These are phyloP conservation scores for Bertia moriformis DNA, from an alignment of 2,329 filamentous ascomycete species.

Conservation along the genomic window DNA sequence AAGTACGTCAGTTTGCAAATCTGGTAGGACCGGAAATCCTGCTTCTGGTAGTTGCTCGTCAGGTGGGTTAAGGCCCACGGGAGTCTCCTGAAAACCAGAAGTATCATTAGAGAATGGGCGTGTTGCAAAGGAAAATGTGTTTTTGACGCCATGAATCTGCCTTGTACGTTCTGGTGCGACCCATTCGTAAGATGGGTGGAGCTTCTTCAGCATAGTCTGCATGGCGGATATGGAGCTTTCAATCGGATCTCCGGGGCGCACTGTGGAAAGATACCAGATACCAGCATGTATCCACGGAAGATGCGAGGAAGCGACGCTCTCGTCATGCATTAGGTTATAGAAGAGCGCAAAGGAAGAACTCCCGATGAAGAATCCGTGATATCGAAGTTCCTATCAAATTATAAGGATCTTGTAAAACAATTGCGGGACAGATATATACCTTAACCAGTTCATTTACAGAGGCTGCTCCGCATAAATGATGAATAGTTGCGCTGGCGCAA, in stretches of 20 bases:
- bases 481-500: slow-evolving; percentile 15
- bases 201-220: neutral
- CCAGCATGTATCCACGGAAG: neutral
- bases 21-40: neutral
- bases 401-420: neutral
- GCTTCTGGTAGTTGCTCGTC: neutral
- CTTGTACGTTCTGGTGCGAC: too few relatives aligned
- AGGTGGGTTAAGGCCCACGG: neutral
- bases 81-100: neutral
- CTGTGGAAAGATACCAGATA: neutral
- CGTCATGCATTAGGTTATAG: neutral
- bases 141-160: too few relatives aligned
- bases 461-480: slow-evolving; percentile 14
- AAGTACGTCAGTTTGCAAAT: neutral
- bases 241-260: neutral
- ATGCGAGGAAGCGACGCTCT: neutral
- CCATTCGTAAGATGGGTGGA: slow-evolving; percentile 1
- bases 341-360: neutral
- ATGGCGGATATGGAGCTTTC: neutral
- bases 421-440: slow-evolving; percentile 6
- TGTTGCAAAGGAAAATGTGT: neutral
- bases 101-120: neutral
- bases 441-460: slow-evolving; percentile 14
- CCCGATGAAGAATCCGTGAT: neutral
- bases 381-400: neutral